Base-by-base conservation (phyloP, 345 rosid genomes). In the Pistacia integerrima region DNA sequence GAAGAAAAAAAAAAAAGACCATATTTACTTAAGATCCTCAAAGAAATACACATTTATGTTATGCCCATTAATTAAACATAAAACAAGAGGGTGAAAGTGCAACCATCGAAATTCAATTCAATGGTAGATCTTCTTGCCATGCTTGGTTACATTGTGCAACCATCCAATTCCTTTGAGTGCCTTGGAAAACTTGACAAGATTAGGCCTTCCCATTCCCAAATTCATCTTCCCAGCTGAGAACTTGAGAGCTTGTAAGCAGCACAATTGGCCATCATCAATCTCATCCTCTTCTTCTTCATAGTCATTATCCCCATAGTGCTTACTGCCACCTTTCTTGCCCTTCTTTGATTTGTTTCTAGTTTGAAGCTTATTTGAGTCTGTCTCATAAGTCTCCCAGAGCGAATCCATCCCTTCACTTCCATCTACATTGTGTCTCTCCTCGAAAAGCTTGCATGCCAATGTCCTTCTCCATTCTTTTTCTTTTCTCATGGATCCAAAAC, bases 391-490 rank as follows among this genome's bases (percentile, higher is more conserved):
- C 84, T 96, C 98, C 99, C 99, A 96, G 35, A 96, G 88, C 85
- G 84, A 78, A 65, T 96, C 99, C 99, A 96, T 96, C 12, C 92
- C 97, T 81, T 93, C 92, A 60, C 80, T 83, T 28, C 87, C 85
- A 13, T 76, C 80, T 35, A 8, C 85, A 68, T 83, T 88, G 81
- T 88, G 93, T 75, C 98, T 85, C 86, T 96, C 99, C 70, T 96
- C 97, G 33, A 91, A 93, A 5, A 93, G 88, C 85, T 96, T 96
- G 86, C 99, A 88, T 2, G 99, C 98, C 69, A 96, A 70, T 30
- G 99, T 96, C 86, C 99, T 90, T 65, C 89, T 93, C 99, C 99
- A 93, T 79, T 96, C 99, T 72, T 91, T 93, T 38, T 91, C 97
- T 72, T 80, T 89, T 77, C 94, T 92, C 94, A 91, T 93, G 38